A percentile compares a stretch with the other conserved stretches of the same genome.
These are phyloP conservation scores for Annulohypoxylon truncatum DNA, from an alignment of 2,329 filamentous ascomycete species.

Conservation along the genomic window DNA sequence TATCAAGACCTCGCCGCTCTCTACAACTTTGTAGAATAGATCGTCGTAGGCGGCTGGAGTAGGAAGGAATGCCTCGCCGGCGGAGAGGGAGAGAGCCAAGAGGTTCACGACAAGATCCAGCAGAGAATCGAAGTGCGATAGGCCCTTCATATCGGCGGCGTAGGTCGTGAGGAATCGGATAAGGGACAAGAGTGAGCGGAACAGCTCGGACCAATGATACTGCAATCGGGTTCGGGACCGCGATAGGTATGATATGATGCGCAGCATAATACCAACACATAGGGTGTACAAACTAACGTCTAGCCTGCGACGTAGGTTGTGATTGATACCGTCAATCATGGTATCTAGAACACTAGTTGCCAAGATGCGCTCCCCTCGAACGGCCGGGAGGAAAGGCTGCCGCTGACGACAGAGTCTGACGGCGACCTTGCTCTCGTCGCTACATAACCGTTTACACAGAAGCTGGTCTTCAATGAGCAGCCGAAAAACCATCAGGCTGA, in stretches of 20 bases:
- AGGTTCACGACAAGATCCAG: slow-evolving; percentile 84
- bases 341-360: slow-evolving; percentile 84
- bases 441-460: slow-evolving; percentile 86
- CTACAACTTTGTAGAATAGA: slow-evolving; percentile 97
- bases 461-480: slow-evolving; percentile 87
- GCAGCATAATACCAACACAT: slow-evolving; percentile 82
- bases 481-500: slow-evolving; percentile 86
- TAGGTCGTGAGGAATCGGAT: slow-evolving; percentile 93
- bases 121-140: slow-evolving; percentile 77
- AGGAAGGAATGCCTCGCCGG: slow-evolving; percentile 90
- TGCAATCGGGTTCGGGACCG: slow-evolving; percentile 81
- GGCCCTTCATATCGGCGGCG: slow-evolving; percentile 76
- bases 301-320: slow-evolving; percentile 87
- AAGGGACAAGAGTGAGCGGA: slow-evolving; percentile 87
- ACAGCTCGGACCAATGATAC: slow-evolving; percentile 97
- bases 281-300: slow-evolving; percentile 88
- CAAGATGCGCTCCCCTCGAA: slow-evolving; percentile 77
- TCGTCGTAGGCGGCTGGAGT: slow-evolving; percentile 92
- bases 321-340: slow-evolving; percentile 90
- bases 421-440: slow-evolving; percentile 76
- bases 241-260: slow-evolving; percentile 85
- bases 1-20: slow-evolving; percentile 83
- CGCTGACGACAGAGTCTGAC: slow-evolving; percentile 91
- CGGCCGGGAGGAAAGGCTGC: slow-evolving; percentile 83
- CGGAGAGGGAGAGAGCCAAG: slow-evolving; percentile 83